Conservation (phyloP, 768 basidiomycete species). For the Glaciozyma antarctica region DNA sequence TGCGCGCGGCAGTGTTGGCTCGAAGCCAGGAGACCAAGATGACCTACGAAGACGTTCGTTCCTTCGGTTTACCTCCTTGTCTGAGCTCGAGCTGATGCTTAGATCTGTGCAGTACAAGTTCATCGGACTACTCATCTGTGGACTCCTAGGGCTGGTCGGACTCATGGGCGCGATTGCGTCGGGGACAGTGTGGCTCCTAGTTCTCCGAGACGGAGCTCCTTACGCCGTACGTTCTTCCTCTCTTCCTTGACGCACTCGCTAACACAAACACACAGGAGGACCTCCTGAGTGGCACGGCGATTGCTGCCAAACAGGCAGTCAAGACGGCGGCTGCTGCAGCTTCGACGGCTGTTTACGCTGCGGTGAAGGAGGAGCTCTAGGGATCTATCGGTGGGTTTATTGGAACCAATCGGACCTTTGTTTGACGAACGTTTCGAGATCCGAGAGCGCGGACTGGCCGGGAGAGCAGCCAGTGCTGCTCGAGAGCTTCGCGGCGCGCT, state of each 20-base stretch:
- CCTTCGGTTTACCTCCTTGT: not conserved
- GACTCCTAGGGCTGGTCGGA: conserved; percentile 15
- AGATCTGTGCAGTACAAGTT: conserved; percentile 17
- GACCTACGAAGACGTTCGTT: conserved; percentile 19
- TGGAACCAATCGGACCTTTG: too few species aligned
- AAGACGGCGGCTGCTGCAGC: not conserved
- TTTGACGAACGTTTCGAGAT: too few species aligned
- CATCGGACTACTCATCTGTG: conserved; percentile 12
- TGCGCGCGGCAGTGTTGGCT: not conserved
- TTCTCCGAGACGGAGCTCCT: conserved; percentile 13
- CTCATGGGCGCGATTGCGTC: conserved; percentile 7
- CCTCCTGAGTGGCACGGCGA: not conserved
- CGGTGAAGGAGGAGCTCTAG: conserved; percentile 1
- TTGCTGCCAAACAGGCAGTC: not conserved
- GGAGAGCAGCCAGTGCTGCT: too few species aligned
- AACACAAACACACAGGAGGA: not conserved
- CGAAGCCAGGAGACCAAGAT: conserved; percentile 6
- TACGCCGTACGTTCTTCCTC: not conserved
- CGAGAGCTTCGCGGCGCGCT: too few species aligned
- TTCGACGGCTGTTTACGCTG: not conserved
- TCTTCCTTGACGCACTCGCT: not conserved
- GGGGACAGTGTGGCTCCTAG: conserved; percentile 9
- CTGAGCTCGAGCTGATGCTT: not conserved
- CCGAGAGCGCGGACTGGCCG: too few species aligned
- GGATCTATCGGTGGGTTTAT: not conserved